Percentiles rank a stretch among this genome's conserved stretches.
Conservation (phyloP, 1,139 yeast species). For the Scheffersomyces lignicola region DNA sequence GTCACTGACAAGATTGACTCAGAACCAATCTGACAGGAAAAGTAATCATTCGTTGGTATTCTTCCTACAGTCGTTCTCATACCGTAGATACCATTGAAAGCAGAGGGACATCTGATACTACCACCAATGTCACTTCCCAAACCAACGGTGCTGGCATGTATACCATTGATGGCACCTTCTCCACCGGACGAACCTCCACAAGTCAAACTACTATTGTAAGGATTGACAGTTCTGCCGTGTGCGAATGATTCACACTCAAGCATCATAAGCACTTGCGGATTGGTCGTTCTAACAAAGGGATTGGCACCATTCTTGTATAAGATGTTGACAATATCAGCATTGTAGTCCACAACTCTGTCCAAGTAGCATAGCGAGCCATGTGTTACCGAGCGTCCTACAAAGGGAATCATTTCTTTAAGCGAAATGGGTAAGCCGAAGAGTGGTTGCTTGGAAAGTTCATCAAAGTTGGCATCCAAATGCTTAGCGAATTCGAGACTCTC, state of each 20-base stretch:
- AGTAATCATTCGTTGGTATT: conserved; percentile 19
- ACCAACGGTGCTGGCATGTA: conserved; percentile 25
- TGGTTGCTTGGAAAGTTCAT: conserved; percentile 15
- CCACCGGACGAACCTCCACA: conserved; percentile 45
- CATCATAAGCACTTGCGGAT: conserved; percentile 61
- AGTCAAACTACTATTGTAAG: conserved; percentile 50
- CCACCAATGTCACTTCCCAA: conserved; percentile 34
- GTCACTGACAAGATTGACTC: conserved; percentile 44
- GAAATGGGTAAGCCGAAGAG: conserved; percentile 26
- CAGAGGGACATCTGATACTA: conserved; percentile 28
- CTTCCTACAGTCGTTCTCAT: conserved; percentile 22
- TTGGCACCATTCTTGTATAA: conserved; percentile 20
- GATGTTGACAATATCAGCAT: conserved; percentile 22
- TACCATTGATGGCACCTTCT: conserved; percentile 25
- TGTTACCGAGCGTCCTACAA: conserved; percentile 16
- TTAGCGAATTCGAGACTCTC: conserved; percentile 19
- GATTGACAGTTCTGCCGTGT: conserved; percentile 54
- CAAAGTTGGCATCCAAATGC: conserved; percentile 16
- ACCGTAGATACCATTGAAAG: conserved; percentile 27
- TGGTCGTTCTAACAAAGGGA: conserved; percentile 43
- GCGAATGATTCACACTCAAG: conserved; percentile 50
- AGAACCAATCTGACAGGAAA: conserved; percentile 24
- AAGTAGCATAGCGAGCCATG: conserved; percentile 23
- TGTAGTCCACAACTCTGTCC: conserved; percentile 21
- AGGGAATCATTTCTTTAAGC: conserved; percentile 21